phyloP scores from a whole-genome alignment of 495 filamentous ascomycete genomes.

The Oidiodendron maius region DNA sequence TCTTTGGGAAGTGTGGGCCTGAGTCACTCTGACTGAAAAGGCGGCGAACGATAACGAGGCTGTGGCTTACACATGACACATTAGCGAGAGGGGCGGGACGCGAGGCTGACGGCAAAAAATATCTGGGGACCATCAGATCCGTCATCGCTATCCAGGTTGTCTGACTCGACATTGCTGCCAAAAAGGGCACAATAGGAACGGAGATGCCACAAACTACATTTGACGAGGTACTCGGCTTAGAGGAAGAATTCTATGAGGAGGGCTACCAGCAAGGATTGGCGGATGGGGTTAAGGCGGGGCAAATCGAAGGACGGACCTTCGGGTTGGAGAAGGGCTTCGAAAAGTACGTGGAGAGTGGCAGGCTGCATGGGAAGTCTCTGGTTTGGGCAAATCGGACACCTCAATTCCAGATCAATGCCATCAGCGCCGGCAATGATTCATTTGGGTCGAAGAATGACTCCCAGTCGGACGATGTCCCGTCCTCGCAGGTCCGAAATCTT shows the following conservation, averaged over 20 bases:
- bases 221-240: conserved; percentile 67
- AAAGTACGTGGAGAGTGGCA: conserved; percentile 76
- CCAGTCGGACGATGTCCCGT: not conserved
- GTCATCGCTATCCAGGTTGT: too few relatives aligned
- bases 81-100: too few relatives aligned
- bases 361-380: conserved; percentile 70
- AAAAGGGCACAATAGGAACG: too few relatives aligned
- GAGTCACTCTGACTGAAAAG: too few relatives aligned
- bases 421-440: not conserved
- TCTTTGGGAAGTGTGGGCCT: too few relatives aligned
- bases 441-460: conserved; percentile 6
- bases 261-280: conserved; percentile 69
- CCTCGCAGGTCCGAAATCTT: not conserved
- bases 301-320: conserved; percentile 81
- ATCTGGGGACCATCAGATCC: too few relatives aligned
- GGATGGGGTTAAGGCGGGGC: conserved; percentile 77
- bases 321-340: conserved; percentile 91
- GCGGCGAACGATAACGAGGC: too few relatives aligned
- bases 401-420: conserved; percentile 7
- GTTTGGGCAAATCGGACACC: conserved; percentile 69
- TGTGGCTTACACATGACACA: too few relatives aligned
- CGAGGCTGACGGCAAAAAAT: too few relatives aligned
- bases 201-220: too few relatives aligned
- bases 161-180: too few relatives aligned
- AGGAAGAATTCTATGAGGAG: conserved; percentile 80